Evolutionary conservation across 2,329 filamentous ascomycete species (phyloP), one percentile per base, ranked within the genome.

Genomic region (Alternaria hordeiaustralica): DNA sequence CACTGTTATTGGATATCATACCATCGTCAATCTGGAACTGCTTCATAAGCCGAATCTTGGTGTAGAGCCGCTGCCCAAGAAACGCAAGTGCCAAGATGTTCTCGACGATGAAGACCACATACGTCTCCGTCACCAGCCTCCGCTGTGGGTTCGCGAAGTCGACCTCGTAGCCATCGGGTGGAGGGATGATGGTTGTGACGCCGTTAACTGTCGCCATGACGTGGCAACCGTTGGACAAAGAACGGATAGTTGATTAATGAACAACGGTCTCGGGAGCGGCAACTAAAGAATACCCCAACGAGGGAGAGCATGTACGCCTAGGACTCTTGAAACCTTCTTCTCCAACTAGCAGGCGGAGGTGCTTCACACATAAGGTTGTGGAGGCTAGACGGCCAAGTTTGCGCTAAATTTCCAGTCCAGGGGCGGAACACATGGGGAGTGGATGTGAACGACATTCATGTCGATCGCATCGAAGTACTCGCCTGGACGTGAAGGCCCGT

Each of bases 81-180:
- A 78, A 76, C 0, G 67, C 15, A 2, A 73, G 23, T 0, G 70
- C 62, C 3, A 76, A 30, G 7, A 68, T 43, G 20, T 67, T 70
- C 15, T 73, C 72, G 7, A 75, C 60, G 2, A 61, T 70, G 20
- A 67, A 64, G 2, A 77, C 54, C 8, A 60, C 59, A 51, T 76
- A 78, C 4, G 70, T 50, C 11, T 65, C 49, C 4, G 46, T 47
- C n/a, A 71, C 58, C 18, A 65, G 62, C 49, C 64, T 64, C 6
- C 69, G 61, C 25, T 63, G 59, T 4, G 75, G 75, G 20, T 76
- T 69, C 12, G 64, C 71, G 55, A 76, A 77, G 58, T 77, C 60
- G 23, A 77, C 74, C 9, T 69, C 55, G 58, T 76, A 78, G 13
- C 72, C 74, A 10, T 65, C 56, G 0, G 75, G 74, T n/a, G 75